Percentiles rank a stretch among this genome's conserved stretches.
Conservation (phyloP, 176 grass and related monocot species). For the Hsuehochloa calcarea region DNA sequence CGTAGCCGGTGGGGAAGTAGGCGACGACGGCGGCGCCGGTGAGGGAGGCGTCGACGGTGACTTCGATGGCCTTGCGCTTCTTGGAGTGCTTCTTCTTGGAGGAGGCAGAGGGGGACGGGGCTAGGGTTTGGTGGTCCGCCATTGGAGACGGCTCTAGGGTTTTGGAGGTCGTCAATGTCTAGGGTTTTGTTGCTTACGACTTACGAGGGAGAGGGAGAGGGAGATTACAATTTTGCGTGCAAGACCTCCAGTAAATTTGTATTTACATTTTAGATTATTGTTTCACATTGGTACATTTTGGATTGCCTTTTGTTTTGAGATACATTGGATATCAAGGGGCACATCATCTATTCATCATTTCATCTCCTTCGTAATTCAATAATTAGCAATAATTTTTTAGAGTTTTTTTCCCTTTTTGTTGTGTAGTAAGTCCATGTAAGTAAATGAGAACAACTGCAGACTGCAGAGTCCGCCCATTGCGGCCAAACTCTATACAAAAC, state of each 20-base stretch:
- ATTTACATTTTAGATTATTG: neutral
- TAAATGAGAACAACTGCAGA: neutral
- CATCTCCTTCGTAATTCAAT: neutral
- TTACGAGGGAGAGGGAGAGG: neutral
- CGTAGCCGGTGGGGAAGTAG: conserved; percentile 86
- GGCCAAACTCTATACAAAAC: neutral
- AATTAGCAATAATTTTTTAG: neutral
- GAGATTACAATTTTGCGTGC: neutral
- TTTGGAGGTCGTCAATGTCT: conserved; percentile 3
- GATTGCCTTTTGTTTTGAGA: neutral
- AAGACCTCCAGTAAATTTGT: neutral
- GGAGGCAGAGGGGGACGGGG: conserved; percentile 17
- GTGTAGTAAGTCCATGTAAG: neutral
- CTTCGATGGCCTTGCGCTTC: conserved; percentile 38
- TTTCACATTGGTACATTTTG: neutral
- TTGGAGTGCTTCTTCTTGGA: conserved; percentile 50
- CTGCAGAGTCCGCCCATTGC: neutral
- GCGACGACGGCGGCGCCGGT: conserved; percentile 41
- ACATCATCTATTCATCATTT: neutral
- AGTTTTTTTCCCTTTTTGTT: neutral
- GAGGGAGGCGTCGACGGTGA: conserved; percentile 27
- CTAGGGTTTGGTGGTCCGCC: conserved; percentile 24
- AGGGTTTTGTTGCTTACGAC: conserved; percentile 5
- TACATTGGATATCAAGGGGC: too few species aligned
- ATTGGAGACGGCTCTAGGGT: conserved; percentile 39